Evolutionary conservation across 305 asterid species (phyloP).

Genomic region (Fraxinus dipetala): DNA sequence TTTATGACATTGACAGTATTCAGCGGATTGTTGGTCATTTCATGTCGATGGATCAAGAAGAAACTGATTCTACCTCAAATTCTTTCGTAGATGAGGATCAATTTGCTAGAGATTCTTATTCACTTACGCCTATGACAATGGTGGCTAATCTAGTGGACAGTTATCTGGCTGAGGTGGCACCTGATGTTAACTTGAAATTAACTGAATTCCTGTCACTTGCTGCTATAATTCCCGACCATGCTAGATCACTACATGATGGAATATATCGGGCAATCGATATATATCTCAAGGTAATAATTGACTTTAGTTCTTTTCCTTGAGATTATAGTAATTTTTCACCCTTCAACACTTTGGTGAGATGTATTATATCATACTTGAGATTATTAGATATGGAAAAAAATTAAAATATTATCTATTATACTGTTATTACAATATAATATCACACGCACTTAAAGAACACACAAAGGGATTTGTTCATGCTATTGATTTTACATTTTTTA

Average conservation of each 20-base stretch:
- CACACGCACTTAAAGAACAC: background rate
- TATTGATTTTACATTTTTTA: background rate
- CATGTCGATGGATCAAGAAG: slow-evolving; percentile 31
- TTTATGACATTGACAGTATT: slow-evolving; percentile 46
- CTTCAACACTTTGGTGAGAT: background rate
- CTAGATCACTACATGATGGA: slow-evolving; percentile 45
- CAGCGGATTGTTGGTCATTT: slow-evolving; percentile 47
- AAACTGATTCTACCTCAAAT: slow-evolving; percentile 14
- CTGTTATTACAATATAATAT: background rate
- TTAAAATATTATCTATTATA: background rate
- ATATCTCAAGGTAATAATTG: slow-evolving; percentile 43
- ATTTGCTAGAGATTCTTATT: slow-evolving; percentile 21
- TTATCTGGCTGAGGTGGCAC: slow-evolving; percentile 52
- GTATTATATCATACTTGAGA: background rate
- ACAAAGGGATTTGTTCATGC: background rate
- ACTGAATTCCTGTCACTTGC: slow-evolving; percentile 39
- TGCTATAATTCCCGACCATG: slow-evolving; percentile 40
- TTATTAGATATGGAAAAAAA: background rate
- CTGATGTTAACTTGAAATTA: slow-evolving; percentile 43
- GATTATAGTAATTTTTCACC: background rate
- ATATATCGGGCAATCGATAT: slow-evolving; percentile 47
- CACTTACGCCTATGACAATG: slow-evolving; percentile 19
- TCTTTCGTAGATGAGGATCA: slow-evolving; percentile 25
- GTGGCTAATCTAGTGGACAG: slow-evolving; percentile 44
- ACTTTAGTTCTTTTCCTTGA: background rate